Evolutionary conservation across 768 basidiomycete species (phyloP).

Genomic region (Megacollybia marginata): DNA sequence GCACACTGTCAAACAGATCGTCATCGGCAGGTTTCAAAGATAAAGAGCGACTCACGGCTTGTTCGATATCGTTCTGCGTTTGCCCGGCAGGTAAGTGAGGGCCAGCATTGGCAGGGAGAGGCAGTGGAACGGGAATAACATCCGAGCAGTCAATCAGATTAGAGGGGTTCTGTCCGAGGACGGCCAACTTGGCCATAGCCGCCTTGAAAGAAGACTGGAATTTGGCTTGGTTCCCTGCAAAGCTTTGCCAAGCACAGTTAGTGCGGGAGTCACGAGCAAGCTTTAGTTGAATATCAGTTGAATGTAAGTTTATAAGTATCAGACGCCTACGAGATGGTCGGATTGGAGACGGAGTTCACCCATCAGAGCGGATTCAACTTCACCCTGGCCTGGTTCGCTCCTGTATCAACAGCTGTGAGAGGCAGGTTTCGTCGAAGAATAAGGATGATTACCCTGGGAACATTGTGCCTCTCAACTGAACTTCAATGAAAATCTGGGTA

Average conservation of each 20-base stretch:
- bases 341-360: neutral
- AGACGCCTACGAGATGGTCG: neutral
- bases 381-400: neutral
- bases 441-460: constrained; percentile 26
- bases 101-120: constrained; percentile 6
- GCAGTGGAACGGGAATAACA: constrained; percentile 11
- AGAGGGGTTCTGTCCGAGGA: constrained; percentile 9
- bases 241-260: neutral
- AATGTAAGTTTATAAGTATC: neutral
- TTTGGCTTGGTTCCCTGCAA: constrained; percentile 7
- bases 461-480: constrained; percentile 33
- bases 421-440: neutral
- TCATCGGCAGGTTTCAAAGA: neutral
- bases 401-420: neutral
- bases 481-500: constrained; percentile 39
- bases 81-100: constrained; percentile 14
- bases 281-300: too few species aligned
- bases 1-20: neutral
- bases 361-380: neutral
- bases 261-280: neutral
- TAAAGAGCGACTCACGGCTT: neutral
- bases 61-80: neutral
- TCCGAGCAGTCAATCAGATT: constrained; percentile 13
- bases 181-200: constrained; percentile 13
- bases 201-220: constrained; percentile 10